phyloP scores from a whole-genome alignment of 1,284 basidiomycete species.

The Sphagnurus paluster region DNA sequence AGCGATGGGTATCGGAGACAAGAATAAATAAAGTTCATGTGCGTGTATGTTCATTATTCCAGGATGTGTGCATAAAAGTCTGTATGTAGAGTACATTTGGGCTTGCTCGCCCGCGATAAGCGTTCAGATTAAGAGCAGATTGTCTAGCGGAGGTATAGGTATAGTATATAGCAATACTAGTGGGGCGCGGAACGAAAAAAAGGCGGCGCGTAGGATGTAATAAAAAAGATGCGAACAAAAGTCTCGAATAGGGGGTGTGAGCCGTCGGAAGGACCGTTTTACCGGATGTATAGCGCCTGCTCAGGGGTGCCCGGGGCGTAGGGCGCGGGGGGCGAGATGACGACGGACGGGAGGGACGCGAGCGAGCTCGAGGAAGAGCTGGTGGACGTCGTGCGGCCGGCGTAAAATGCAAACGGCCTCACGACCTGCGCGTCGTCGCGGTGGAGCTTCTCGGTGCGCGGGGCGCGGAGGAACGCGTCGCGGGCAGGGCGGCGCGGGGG shows the following conservation, averaged over 20 bases:
- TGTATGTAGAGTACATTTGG: too few relatives aligned
- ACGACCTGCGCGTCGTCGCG: background rate
- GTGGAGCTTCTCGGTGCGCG: slow-evolving; percentile 14
- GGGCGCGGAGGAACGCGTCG: slow-evolving; percentile 25
- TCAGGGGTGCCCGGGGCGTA: slow-evolving; percentile 20
- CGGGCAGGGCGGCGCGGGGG: slow-evolving; percentile 36
- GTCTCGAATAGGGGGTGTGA: too few relatives aligned
- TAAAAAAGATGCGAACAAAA: too few relatives aligned
- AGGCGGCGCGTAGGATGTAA: background rate
- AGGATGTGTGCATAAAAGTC: too few relatives aligned
- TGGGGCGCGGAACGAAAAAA: background rate
- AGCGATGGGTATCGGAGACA: too few relatives aligned
- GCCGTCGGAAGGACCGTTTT: background rate
- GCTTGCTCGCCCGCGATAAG: too few relatives aligned
- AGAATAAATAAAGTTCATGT: too few relatives aligned
- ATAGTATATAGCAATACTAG: background rate
- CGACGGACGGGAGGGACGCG: slow-evolving; percentile 22
- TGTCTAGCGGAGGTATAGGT: slow-evolving; percentile 2
- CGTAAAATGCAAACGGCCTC: slow-evolving; percentile 15
- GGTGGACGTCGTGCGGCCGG: slow-evolving; percentile 23
- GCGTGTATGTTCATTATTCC: too few relatives aligned
- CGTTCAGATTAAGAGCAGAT: too few relatives aligned
- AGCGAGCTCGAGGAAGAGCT: slow-evolving; percentile 29
- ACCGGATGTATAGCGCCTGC: slow-evolving; percentile 17
- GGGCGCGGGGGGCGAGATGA: slow-evolving; percentile 20